Percentiles rank a stretch among this genome's conserved stretches.
Evolutionary conservation across 2,329 filamentous ascomycete species (phyloP).

Genomic region (Ambrosiella cleistominuta): DNA sequence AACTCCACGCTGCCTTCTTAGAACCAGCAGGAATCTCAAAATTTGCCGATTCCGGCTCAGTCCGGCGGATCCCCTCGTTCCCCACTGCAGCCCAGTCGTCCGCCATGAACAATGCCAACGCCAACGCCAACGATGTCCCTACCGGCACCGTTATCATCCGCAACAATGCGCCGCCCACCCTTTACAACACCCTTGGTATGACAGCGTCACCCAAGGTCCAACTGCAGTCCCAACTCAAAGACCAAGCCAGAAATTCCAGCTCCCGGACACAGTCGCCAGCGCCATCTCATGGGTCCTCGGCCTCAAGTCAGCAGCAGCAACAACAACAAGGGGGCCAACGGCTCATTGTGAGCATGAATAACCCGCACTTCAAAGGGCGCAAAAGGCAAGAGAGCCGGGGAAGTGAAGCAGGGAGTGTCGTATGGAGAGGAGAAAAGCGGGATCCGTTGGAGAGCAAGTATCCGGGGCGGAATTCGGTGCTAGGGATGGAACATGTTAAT

Average conservation of each 20-base stretch:
- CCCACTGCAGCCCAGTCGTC: neutral
- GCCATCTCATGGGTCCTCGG: neutral
- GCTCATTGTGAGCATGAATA: slow-evolving; percentile 61
- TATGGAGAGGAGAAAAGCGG: slow-evolving; percentile 15
- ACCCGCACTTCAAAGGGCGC: slow-evolving; percentile 56
- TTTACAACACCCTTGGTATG: slow-evolving; percentile 11
- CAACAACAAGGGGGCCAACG: slow-evolving; percentile 29
- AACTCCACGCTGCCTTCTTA: slow-evolving; percentile 37
- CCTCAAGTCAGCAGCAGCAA: slow-evolving; percentile 1
- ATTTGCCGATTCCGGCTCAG: slow-evolving; percentile 8
- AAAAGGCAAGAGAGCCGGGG: slow-evolving; percentile 36
- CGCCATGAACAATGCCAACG: neutral
- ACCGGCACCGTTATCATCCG: slow-evolving; percentile 38
- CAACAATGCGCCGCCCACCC: neutral
- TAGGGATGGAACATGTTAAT: slow-evolving; percentile 83
- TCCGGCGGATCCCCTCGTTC: slow-evolving; percentile 1
- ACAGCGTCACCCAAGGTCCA: slow-evolving; percentile 4
- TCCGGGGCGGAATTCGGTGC: slow-evolving; percentile 34
- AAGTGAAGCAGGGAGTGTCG: slow-evolving; percentile 22
- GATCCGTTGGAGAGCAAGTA: slow-evolving; percentile 33
- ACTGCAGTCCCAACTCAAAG: neutral
- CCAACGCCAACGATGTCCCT: slow-evolving; percentile 20
- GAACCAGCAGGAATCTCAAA: slow-evolving; percentile 14
- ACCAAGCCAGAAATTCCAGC: slow-evolving; percentile 13
- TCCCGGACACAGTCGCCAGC: slow-evolving; percentile 10